A percentile compares a stretch with the other conserved stretches of the same genome.
phyloP scores from a whole-genome alignment of 108 stramenopile species.

The Craspedostauros australis region DNA sequence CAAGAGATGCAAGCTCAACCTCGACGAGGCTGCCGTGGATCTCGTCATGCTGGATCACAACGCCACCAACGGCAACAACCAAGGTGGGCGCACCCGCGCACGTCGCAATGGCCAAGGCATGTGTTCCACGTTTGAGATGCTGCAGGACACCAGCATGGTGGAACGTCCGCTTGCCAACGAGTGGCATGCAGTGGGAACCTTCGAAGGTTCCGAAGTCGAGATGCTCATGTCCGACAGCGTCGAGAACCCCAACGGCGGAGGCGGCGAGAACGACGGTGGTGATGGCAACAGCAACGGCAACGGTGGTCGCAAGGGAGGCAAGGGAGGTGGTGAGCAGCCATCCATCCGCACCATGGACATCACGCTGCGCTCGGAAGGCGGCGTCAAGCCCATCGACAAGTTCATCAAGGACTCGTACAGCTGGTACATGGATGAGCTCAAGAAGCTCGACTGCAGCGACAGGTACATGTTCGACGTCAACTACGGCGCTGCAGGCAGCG shows the following conservation, averaged over 20 bases:
- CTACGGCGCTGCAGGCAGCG: not conserved
- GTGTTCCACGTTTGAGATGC: not conserved
- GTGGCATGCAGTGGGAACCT: not conserved
- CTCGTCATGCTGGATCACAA: conserved; percentile 4
- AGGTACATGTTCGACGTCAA: conserved; percentile 22
- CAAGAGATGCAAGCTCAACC: not conserved
- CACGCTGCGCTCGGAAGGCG: conserved; percentile 5
- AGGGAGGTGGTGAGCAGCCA: not conserved
- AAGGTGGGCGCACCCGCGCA: not conserved
- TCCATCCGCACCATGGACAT: not conserved
- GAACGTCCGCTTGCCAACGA: conserved; percentile 7
- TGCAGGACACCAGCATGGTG: conserved; percentile 3
- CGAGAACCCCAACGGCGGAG: not conserved
- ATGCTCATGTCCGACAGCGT: not conserved
- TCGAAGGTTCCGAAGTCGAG: not conserved
- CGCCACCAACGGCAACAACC: not conserved
- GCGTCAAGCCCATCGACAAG: conserved; percentile 6
- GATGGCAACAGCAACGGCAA: not conserved
- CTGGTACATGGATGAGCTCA: conserved; percentile 22
- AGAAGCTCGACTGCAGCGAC: conserved; percentile 9
- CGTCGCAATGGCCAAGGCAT: not conserved
- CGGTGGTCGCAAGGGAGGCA: not conserved
- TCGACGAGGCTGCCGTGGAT: conserved; percentile 4
- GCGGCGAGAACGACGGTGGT: not conserved
- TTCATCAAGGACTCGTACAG: conserved; percentile 19